Evolutionary conservation across 75 land plant genomes (phyloP), one percentile per base, ranked within the genome.

Genomic region (Larix kaempferi): DNA sequence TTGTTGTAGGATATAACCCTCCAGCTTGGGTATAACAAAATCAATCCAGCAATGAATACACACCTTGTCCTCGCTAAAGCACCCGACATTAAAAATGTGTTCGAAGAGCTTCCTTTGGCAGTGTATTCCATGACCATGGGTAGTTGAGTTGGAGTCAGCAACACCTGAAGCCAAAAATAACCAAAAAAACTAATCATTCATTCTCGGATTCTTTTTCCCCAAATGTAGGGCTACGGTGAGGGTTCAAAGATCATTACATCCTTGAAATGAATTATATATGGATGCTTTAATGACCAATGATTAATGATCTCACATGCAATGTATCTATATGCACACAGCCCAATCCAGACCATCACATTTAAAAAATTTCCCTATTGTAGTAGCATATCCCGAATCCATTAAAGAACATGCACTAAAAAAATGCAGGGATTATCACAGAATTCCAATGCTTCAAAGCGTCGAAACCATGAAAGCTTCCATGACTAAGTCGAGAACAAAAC

Each of bases 71-170:
- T 90, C 92, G 74, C 92, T 90, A 26, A 90, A 90, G 56, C 92
- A 75, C 0, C 90, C 89, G 10, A 90, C 92, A 79, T 83, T 88
- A 61, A 88, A 90, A 41, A 90, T 90, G 17, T 88, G 79, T 67
- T 88, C 90, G 60, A 90, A 90, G 17, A 90, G 90, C 82, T 88
- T 3, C 92, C 92, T 6, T 90, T 90, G 37, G 90, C 85, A 3
- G 92, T 90, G 71, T 90, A 90, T 75, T 88, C 92, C 92, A 90
- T 90, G 12, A 90, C 92, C 57, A 90, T 90, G 33, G 92, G 90
- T 65, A 90, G 76, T 74, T 88, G 92, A 10, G 86, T 84, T 0
- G 92, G 88, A 17, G 92, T 90, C 39, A 90, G 73, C 78, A 89
- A 69, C 21, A 90, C 92, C 92, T 90, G 83, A 56, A 35, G 61